Base-by-base conservation (phyloP, 1,284 basidiomycete species). In the Rhodotorula sp. region DNA sequence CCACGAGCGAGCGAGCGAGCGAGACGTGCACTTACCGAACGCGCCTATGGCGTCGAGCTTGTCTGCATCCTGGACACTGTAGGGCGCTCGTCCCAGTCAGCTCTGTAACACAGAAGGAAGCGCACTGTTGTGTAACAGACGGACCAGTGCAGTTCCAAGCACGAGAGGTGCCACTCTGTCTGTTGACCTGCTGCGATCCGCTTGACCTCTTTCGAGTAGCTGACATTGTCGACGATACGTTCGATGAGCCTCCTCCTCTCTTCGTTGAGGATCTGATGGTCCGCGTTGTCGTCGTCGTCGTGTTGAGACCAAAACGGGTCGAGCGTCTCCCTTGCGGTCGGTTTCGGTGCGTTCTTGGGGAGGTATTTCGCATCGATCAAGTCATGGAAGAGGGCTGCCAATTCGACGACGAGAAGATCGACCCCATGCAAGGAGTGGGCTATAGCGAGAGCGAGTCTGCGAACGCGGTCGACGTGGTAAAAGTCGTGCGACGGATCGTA, bases 401-500 rank as follows among this genome's bases (percentile, higher is more conserved):
- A 83, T 80, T 95, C 90, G 23, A 95, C 85, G 2, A 88, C 86
- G 38, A 93, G 82, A 7, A 91, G 79, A 81, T 95, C 91, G 34
- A 82, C 47, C 63, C 54, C 54, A 67, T 23, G 21, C 18, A 31
- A 15, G 43, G 31, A 60, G 59, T 47, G 43, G 7, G 71, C 72
- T 56, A 74, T 66, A 45, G 43, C 43, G 68, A 72, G 45, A 2
- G 69, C 34, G 5, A 68, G 59, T 7, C 28, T 38, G 38, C 48
- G 50, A 34, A 73, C 66, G 60, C 71, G 66, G 23, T 54, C 58
- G 67, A 67, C 92, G 78, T 97, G 94, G 73, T 88, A 89, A 76
- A 85, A 88, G 81, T 97, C 93, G 80, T 97, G 94, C 23, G 91
- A 93, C 1, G 92, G 89, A 79, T 95, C 94, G 80, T 93, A 93